Evolutionary conservation across 2,329 filamentous ascomycete genomes (phyloP).

Genomic region (Tolypocladium endophyticum): DNA sequence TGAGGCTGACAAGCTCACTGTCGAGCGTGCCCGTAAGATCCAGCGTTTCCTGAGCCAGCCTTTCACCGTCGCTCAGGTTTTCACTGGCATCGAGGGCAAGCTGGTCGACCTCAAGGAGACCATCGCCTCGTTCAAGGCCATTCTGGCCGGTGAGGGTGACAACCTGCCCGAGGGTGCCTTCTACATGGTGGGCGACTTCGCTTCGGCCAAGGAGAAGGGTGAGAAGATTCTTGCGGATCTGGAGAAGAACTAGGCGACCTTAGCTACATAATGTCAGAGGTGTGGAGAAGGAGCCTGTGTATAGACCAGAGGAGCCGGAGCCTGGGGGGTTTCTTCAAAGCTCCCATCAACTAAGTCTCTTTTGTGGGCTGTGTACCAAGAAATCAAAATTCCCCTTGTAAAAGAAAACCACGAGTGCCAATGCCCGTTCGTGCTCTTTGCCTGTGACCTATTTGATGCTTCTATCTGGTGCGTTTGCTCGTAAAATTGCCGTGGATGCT

Average conservation of each 20-base stretch:
- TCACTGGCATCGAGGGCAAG: conserved; percentile 89
- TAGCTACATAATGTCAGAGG: conserved; percentile 24
- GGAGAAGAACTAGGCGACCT: conserved; percentile 47
- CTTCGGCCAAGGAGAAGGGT: conserved; percentile 88
- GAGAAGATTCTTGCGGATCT: conserved; percentile 99
- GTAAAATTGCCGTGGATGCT: no score
- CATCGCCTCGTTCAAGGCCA: conserved; percentile 94
- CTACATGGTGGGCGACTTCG: conserved; percentile 98
- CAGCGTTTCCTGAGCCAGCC: conserved; percentile 99
- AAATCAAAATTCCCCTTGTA: conserved; percentile 37
- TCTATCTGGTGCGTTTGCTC: no score
- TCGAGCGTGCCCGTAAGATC: conserved; percentile 99
- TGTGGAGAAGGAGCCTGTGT: conserved; percentile 35
- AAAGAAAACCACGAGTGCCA: not conserved
- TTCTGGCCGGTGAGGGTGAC: conserved; percentile 90
- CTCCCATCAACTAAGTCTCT: conserved; percentile 41
- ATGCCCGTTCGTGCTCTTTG: no score
- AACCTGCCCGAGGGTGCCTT: conserved; percentile 85
- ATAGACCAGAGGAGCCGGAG: conserved; percentile 46
- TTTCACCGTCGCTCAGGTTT: conserved; percentile 79
- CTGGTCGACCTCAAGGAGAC: conserved; percentile 99
- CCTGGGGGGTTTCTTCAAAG: conserved; percentile 37
- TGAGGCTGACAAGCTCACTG: conserved; percentile 97
- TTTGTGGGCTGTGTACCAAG: conserved; percentile 54
- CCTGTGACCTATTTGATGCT: no score